Conservation (phyloP, 2,329 filamentous ascomycete genomes). For the Botrytis aclada region DNA sequence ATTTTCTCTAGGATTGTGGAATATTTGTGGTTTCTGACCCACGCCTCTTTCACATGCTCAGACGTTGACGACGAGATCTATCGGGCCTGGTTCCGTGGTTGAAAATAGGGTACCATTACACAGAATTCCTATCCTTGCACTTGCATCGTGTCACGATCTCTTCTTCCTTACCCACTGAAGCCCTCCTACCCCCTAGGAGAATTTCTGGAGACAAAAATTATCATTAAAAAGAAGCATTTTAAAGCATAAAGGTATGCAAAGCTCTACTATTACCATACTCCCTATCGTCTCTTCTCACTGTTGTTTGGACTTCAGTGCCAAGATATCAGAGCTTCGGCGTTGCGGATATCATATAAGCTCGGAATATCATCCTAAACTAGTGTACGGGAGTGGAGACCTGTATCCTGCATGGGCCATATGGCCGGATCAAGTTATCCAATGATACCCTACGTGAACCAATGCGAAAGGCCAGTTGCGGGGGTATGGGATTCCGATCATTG, state of each 20-base stretch:
- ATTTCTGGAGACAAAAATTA: not conserved
- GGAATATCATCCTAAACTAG: slow-evolving; percentile 27
- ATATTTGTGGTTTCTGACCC: not conserved
- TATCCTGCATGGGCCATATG: slow-evolving; percentile 31
- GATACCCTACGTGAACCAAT: not conserved
- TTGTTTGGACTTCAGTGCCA: not conserved
- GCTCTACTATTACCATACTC: not conserved
- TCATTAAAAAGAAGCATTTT: not conserved
- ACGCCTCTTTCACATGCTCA: slow-evolving; percentile 9
- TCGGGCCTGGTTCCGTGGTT: slow-evolving; percentile 1
- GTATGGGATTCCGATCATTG: slow-evolving; percentile 25
- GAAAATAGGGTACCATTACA: not conserved
- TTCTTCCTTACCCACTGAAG: not conserved
- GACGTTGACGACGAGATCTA: not conserved
- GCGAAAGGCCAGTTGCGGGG: slow-evolving; percentile 29
- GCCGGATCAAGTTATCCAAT: slow-evolving; percentile 26
- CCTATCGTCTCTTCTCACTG: not conserved
- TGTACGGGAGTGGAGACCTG: slow-evolving; percentile 27
- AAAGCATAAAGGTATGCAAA: slow-evolving; percentile 11
- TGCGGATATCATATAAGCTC: slow-evolving; percentile 25
- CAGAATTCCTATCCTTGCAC: not conserved
- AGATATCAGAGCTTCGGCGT: slow-evolving; percentile 16
- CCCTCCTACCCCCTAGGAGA: not conserved
- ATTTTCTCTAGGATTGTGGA: not conserved
- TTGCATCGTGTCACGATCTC: not conserved